These are phyloP conservation scores for Globisporangium paddicum DNA, from an alignment of 352 stramenopile species.

Conservation along the genomic window DNA sequence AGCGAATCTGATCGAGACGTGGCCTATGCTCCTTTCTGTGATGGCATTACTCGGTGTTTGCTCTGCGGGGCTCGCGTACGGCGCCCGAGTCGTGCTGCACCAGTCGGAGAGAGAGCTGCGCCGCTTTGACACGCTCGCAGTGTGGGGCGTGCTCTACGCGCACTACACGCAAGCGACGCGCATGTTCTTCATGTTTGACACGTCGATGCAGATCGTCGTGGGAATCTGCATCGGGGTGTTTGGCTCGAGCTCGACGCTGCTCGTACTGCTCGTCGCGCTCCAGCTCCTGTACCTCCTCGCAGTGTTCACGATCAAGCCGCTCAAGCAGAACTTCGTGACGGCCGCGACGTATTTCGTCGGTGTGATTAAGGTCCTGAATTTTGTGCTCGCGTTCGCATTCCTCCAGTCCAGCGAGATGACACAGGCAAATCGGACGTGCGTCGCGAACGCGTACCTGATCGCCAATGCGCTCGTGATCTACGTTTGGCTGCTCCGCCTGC, in stretches of 20 bases:
- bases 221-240: constrained; percentile 32
- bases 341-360: constrained; percentile 11
- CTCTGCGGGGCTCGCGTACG: constrained; percentile 11
- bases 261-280: constrained; percentile 26
- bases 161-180: constrained; percentile 24
- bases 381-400: constrained; percentile 30
- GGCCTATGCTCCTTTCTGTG: constrained; percentile 16
- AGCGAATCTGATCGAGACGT: constrained; percentile 14
- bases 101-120: constrained; percentile 22
- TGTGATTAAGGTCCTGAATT: constrained; percentile 27
- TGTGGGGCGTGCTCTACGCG: constrained; percentile 36
- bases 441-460: constrained; percentile 24
- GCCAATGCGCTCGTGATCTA: constrained; percentile 27
- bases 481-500: constrained; percentile 23
- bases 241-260: constrained; percentile 20
- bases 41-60: constrained; percentile 22
- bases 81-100: constrained; percentile 14
- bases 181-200: constrained; percentile 36
- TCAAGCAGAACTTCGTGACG: constrained; percentile 16
- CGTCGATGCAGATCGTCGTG: constrained; percentile 22
- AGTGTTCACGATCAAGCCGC: constrained; percentile 27
- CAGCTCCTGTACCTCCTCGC: constrained; percentile 28
- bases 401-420: constrained; percentile 20
- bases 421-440: constrained; percentile 1
- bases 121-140: constrained; percentile 17